Evolutionary conservation across 352 stramenopile species (phyloP), one percentile per base, ranked within the genome.

Genomic region (Pythium dissotocum): DNA sequence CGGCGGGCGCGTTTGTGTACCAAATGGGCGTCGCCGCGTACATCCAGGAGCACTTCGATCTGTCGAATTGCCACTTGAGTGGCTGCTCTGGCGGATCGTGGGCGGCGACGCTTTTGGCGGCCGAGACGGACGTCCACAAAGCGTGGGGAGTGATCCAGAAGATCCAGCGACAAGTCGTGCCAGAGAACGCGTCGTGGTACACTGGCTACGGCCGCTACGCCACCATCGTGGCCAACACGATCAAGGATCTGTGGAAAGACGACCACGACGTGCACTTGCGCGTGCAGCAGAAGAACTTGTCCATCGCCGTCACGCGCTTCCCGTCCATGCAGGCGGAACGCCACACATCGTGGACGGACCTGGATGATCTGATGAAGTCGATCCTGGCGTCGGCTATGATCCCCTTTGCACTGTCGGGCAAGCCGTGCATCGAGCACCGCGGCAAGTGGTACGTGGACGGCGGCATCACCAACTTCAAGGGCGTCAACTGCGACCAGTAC

Each of bases 371-470:
- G 24, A 84, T 75, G 42, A 77, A 76, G 44, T 89, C 83, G n/a
- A 91, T 91, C 65, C 55, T 88, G 54, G 77, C 80, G 44, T 91
- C 83, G 32, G 80, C 77, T 16, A 72, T 91, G 59, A 81, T 91
- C 63, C 83, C 83, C 58, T 88, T 91, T 53, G 83, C 83, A 57
- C 71, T 90, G 35, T 87, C 82, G 6, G 82, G 80, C 13, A 80
- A 77, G 63, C 82, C 76, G 32, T 89, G 77, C 67, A 85, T 89
- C 60, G 64, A 72, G 40, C 80, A 88, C 67, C 80, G 81, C 40
- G 83, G 80, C 6, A 52, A 88, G 38, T 88, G 80, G 79, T 91
- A 91, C 65, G 75, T 91, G n/a, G 83, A 91, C 62, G 83, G 83
- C 49, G 78, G 72, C 48, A 76, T 91, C 63, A 89, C 79, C 70